A percentile compares a stretch with the other conserved stretches of the same genome.
Conservation (phyloP, 371 early-diverging fungal genomes). For the Mucor piriformis region DNA sequence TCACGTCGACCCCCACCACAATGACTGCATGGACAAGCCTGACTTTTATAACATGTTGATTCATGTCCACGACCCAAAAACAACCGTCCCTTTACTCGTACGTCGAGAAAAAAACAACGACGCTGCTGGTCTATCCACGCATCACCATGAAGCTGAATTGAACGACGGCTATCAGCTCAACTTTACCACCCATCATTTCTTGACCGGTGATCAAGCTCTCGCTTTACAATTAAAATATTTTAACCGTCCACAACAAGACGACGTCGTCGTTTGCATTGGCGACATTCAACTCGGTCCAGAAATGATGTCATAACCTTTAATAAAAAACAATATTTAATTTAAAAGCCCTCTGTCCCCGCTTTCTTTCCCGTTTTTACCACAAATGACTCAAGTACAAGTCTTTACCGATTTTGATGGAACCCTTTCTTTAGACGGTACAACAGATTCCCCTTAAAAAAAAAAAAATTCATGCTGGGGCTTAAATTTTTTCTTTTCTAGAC, state of each 20-base stretch:
- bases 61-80: not conserved
- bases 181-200: conserved; percentile 23
- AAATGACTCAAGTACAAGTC: conserved; percentile 40
- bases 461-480: not conserved
- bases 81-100: conserved; percentile 8
- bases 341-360: not conserved
- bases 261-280: conserved; percentile 18
- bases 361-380: not conserved
- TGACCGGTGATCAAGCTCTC: conserved; percentile 11
- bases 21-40: conserved; percentile 30
- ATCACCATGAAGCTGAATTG: conserved; percentile 13
- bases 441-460: too few relatives aligned
- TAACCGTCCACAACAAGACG: not conserved
- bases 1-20: conserved; percentile 19
- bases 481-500: conserved; percentile 20
- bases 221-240: conserved; percentile 15
- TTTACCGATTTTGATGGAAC: conserved; percentile 57
- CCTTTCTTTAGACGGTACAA: conserved; percentile 50
- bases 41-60: conserved; percentile 22
- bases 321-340: too few relatives aligned
- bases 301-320: conserved; percentile 6
- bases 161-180: conserved; percentile 12
- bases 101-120: conserved; percentile 20
- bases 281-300: conserved; percentile 1
- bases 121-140: conserved; percentile 14